Base-by-base conservation (phyloP, 495 filamentous ascomycete genomes). In the Aspergillus funiculosus region DNA sequence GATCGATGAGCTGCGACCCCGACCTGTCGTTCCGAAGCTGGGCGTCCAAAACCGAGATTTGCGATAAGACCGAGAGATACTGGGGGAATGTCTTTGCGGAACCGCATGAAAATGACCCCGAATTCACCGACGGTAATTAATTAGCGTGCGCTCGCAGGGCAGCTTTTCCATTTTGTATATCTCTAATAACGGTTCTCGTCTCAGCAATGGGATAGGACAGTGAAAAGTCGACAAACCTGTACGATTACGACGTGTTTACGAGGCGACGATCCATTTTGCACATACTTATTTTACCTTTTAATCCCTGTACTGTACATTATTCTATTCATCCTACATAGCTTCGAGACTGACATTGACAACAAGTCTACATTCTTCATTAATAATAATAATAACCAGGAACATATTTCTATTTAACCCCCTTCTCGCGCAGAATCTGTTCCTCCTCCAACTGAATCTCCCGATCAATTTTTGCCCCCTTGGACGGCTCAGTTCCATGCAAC, bases 401-500 rank as follows among this genome's bases (percentile, higher is more conserved):
- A 50, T 58, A 63, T 55, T 69, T 60, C 60, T n/a, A n/a, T n/a
- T 69, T 70, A 34, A 64, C 69, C 17, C 72, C 75, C 69, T 86
- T 88, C 68, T 78, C 77, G 43, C 58, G 75, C 30, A 89, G 43
- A 26, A 71, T 59, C 62, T 80, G 76, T 60, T 85, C 81, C 39
- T 90, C 85, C 30, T 88, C 84, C 3, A 68, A 70, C 60, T 85
- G 67, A 13, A 90, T 57, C 59, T 86, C 71, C 6, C 76, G 78
- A 59, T 90, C 86, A 36, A 85, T 78, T 65, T 82, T 67, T 6
- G 85, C 86, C 2, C 86, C 85, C 51, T 69, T 76, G 6, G 79
- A 85, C 6, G 86, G 86, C 56, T 80, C 61, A 50, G 87, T 82
- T 6, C 86, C 84, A 50, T 89, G 82, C 48, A 74, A 58, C 20